These are phyloP conservation scores for Nissolia schottii DNA, from an alignment of 306 rosid species.

Conservation along the genomic window DNA sequence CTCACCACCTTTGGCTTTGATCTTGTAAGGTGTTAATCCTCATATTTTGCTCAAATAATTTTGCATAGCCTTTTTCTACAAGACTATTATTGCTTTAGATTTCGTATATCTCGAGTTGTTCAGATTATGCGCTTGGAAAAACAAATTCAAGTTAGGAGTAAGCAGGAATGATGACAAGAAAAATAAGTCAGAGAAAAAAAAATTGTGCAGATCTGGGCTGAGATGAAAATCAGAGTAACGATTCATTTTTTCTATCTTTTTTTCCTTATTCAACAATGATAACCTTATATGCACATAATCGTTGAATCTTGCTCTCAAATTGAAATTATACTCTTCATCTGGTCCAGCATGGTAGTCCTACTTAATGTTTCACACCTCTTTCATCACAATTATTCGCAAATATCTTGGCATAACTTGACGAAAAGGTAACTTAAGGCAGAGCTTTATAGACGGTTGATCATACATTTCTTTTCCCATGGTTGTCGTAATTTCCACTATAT, in stretches of 20 bases:
- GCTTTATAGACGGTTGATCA: slow-evolving; percentile 37
- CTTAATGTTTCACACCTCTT: neutral
- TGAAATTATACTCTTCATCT: neutral
- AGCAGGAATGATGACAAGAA: neutral
- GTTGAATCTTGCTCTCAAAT: neutral
- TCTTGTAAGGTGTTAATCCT: too few relatives aligned
- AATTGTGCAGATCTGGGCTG: neutral
- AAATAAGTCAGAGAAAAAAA: neutral
- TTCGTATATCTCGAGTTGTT: neutral
- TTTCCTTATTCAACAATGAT: neutral
- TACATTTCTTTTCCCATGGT: slow-evolving; percentile 12
- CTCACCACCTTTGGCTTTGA: too few relatives aligned
- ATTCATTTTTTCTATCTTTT: neutral
- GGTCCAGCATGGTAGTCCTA: neutral
- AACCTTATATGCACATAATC: neutral
- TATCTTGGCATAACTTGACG: neutral
- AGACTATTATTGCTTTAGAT: neutral
- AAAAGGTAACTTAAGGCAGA: neutral
- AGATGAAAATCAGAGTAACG: neutral
- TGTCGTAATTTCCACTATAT: neutral
- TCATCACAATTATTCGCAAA: neutral
- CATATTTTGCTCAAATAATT: neutral
- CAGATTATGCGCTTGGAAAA: neutral
- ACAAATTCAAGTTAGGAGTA: neutral
- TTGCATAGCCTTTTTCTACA: neutral